A percentile compares a stretch with the other conserved stretches of the same genome.
phyloP scores from a whole-genome alignment of 2,329 filamentous ascomycete species.

The Fusarium buxicola region DNA sequence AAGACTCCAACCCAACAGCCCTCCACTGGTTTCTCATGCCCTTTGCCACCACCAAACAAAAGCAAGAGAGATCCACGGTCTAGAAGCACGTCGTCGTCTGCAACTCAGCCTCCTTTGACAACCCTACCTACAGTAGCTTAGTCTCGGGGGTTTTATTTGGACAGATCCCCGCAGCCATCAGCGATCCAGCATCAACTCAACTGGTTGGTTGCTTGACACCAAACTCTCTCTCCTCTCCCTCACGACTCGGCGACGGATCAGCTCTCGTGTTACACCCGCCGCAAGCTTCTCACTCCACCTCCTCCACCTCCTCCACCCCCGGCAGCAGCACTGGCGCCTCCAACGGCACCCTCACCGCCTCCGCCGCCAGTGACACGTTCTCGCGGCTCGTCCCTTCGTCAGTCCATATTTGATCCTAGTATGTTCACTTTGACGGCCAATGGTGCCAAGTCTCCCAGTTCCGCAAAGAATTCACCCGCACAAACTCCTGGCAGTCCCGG shows the following conservation, averaged over 20 bases:
- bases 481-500: slow-evolving; percentile 44
- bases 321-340: slow-evolving; percentile 46
- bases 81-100: slow-evolving; percentile 24
- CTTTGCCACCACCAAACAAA: slow-evolving; percentile 34
- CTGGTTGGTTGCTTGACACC: slow-evolving; percentile 32
- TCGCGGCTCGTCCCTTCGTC: slow-evolving; percentile 62
- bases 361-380: slow-evolving; percentile 52
- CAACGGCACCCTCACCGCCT: slow-evolving; percentile 56
- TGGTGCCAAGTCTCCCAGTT: slow-evolving; percentile 64
- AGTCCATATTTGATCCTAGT: slow-evolving; percentile 78
- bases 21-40: slow-evolving; percentile 4
- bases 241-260: slow-evolving; percentile 26
- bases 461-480: slow-evolving; percentile 53
- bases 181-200: slow-evolving; percentile 18
- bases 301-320: slow-evolving; percentile 50
- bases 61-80: slow-evolving; percentile 13
- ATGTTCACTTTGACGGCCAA: slow-evolving; percentile 79
- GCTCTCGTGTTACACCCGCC: slow-evolving; percentile 36
- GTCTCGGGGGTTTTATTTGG: slow-evolving; percentile 31
- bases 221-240: slow-evolving; percentile 30
- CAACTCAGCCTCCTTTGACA: slow-evolving; percentile 36
- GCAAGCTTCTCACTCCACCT: slow-evolving; percentile 31
- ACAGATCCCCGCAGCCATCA: slow-evolving; percentile 17
- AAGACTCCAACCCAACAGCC: no score
- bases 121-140: slow-evolving; percentile 33